Percentiles rank a stretch among this genome's conserved stretches.
Conservation (phyloP, 2,329 filamentous ascomycete species). For the Aureobasidium zeae region DNA sequence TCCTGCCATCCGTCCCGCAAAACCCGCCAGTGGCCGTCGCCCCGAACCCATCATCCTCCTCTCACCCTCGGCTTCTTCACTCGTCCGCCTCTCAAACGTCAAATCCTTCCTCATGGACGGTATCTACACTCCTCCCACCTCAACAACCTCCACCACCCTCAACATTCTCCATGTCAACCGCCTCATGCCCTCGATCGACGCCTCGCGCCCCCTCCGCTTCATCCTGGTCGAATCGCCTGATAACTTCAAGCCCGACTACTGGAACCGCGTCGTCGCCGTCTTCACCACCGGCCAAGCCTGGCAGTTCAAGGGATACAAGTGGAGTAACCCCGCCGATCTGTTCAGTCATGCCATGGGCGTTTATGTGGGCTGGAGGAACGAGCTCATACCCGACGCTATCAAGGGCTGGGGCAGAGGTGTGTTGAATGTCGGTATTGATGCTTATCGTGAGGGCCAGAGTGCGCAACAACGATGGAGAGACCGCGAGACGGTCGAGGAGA, state of each 20-base stretch:
- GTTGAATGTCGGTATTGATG: conserved; percentile 68
- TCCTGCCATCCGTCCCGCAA: conserved; percentile 24
- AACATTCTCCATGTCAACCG: conserved; percentile 84
- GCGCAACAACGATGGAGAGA: conserved; percentile 62
- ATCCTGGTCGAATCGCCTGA: conserved; percentile 89
- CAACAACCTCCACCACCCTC: conserved; percentile 47
- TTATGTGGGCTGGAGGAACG: conserved; percentile 84
- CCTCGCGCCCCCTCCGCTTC: conserved; percentile 71
- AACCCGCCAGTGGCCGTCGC: conserved; percentile 33
- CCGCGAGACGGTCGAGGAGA: conserved; percentile 81
- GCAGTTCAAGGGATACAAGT: conserved; percentile 99
- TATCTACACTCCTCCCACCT: conserved; percentile 63
- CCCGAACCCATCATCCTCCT: conserved; percentile 88
- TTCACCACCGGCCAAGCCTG: conserved; percentile 96
- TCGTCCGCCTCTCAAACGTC: conserved; percentile 91
- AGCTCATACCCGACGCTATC: conserved; percentile 67
- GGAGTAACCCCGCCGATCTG: conserved; percentile 77
- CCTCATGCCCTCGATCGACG: conserved; percentile 59
- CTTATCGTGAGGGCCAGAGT: conserved; percentile 53
- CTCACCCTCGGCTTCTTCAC: conserved; percentile 87
- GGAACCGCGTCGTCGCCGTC: conserved; percentile 87
- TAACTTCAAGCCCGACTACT: conserved; percentile 97
- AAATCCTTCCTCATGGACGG: conserved; percentile 86
- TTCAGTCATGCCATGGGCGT: conserved; percentile 83
- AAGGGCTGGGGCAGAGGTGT: conserved; percentile 81